Percentiles rank a stretch among this genome's conserved stretches.
Conservation (phyloP, 2,329 filamentous ascomycete genomes). For the Juglanconis oblonga region DNA sequence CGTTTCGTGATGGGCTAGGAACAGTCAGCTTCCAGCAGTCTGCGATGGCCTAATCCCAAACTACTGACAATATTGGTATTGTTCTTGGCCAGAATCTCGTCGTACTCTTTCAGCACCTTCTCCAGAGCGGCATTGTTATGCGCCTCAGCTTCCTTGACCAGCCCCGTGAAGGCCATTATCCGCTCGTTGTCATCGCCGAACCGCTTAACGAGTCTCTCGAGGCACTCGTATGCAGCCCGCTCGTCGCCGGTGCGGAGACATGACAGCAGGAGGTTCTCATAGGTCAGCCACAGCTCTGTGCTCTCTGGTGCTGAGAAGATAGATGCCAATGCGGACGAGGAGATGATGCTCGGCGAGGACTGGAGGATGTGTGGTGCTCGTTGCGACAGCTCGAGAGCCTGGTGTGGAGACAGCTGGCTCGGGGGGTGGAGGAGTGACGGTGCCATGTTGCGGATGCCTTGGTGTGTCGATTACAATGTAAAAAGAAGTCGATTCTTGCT, state of each 20-base stretch:
- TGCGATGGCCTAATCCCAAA: not conserved
- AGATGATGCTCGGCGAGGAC: slow-evolving; percentile 52
- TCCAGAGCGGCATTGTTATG: slow-evolving; percentile 63
- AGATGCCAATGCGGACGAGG: slow-evolving; percentile 50
- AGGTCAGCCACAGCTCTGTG: slow-evolving; percentile 76
- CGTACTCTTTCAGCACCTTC: slow-evolving; percentile 72
- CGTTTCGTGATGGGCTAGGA: slow-evolving; percentile 78
- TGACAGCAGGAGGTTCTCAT: slow-evolving; percentile 83
- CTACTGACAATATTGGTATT: slow-evolving; percentile 75
- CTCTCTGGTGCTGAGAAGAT: slow-evolving; percentile 63
- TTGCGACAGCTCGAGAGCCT: slow-evolving; percentile 57
- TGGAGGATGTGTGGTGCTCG: slow-evolving; percentile 56
- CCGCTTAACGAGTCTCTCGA: slow-evolving; percentile 71
- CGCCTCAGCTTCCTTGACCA: slow-evolving; percentile 82
- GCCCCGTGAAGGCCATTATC: slow-evolving; percentile 75
- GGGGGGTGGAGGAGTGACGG: slow-evolving; percentile 56
- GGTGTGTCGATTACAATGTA: not conserved
- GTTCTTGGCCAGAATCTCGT: slow-evolving; percentile 69
- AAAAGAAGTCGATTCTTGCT: not conserved
- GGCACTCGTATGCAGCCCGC: slow-evolving; percentile 68
- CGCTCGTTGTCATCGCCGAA: slow-evolving; percentile 85
- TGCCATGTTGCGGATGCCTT: slow-evolving; percentile 36
- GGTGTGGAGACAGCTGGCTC: slow-evolving; percentile 52
- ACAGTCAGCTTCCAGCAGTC: slow-evolving; percentile 27
- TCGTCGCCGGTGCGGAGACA: slow-evolving; percentile 85